phyloP scores from a whole-genome alignment of 306 rosid species.

The Lathyrus oleraceus region DNA sequence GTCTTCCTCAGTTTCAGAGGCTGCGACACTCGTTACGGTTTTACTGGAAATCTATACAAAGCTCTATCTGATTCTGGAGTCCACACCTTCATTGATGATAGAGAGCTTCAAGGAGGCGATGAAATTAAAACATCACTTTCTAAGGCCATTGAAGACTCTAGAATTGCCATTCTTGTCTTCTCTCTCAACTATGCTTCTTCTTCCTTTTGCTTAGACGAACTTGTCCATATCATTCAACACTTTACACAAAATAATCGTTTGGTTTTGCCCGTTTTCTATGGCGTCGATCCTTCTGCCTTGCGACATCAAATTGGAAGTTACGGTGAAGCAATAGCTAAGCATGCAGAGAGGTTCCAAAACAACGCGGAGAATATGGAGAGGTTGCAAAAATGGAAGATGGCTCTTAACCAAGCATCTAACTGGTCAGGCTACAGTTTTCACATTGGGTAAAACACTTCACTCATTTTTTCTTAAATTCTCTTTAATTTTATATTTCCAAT shows the following conservation, averaged over 20 bases:
- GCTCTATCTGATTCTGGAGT: too few relatives aligned
- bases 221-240: not conserved
- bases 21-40: too few relatives aligned
- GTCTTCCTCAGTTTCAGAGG: too few relatives aligned
- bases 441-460: too few relatives aligned
- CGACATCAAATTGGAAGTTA: not conserved
- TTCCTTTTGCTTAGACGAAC: not conserved
- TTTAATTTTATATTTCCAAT: too few relatives aligned
- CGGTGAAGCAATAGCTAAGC: not conserved
- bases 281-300: not conserved
- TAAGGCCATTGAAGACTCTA: not conserved
- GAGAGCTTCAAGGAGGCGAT: not conserved
- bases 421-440: too few relatives aligned
- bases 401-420: not conserved
- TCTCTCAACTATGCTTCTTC: not conserved
- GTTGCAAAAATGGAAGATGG: not conserved
- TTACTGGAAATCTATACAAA: too few relatives aligned
- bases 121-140: not conserved
- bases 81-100: not conserved
- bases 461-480: too few relatives aligned
- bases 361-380: not conserved
- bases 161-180: not conserved
- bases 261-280: not conserved
- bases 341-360: not conserved
- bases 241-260: not conserved